These are phyloP conservation scores for Wickerhamiella azyma DNA, from an alignment of 805 yeast genomes.

Conservation along the genomic window DNA sequence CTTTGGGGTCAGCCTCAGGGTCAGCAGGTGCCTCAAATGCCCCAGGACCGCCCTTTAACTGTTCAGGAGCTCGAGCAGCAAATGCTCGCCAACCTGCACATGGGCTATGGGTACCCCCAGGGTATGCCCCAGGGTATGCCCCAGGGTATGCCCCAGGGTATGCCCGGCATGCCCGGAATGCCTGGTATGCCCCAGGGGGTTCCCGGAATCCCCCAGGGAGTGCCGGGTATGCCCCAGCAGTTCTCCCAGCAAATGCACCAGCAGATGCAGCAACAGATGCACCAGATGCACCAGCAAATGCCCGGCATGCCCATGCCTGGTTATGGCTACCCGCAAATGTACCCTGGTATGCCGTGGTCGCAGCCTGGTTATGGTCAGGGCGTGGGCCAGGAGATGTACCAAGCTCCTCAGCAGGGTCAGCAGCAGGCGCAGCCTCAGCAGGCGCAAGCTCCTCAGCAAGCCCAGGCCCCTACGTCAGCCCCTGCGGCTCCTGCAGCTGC, in stretches of 20 bases:
- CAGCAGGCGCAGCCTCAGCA: slow-evolving; percentile 6
- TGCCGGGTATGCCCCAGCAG: slow-evolving; percentile 6
- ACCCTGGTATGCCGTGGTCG: slow-evolving; percentile 1
- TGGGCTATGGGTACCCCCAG: slow-evolving; percentile 8
- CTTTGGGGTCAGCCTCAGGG: slow-evolving; percentile 38
- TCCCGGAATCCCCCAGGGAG: slow-evolving; percentile 8
- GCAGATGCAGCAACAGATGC: slow-evolving; percentile 2
- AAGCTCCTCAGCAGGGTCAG: slow-evolving; percentile 15
- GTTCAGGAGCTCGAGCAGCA: slow-evolving; percentile 12
- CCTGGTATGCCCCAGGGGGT: slow-evolving; percentile 6
- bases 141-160: slow-evolving; percentile 1
- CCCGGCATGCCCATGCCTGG: too few relatives aligned
- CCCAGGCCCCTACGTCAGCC: not conserved
- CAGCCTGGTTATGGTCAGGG: not conserved
- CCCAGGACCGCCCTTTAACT: slow-evolving; percentile 8
- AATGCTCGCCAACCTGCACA: slow-evolving; percentile 8
- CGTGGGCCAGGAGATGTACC: not conserved
- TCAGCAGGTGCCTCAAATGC: slow-evolving; percentile 7
- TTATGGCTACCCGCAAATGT: not conserved
- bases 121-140: slow-evolving; percentile 7
- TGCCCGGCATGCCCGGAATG: not conserved
- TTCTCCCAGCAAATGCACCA: not conserved
- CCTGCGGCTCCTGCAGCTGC: not conserved
- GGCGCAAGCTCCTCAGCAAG: not conserved
- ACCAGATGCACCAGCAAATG: slow-evolving; percentile 2